These are phyloP conservation scores for Limtongozyma cylindracea DNA, from an alignment of 805 yeast species.

Conservation along the genomic window DNA sequence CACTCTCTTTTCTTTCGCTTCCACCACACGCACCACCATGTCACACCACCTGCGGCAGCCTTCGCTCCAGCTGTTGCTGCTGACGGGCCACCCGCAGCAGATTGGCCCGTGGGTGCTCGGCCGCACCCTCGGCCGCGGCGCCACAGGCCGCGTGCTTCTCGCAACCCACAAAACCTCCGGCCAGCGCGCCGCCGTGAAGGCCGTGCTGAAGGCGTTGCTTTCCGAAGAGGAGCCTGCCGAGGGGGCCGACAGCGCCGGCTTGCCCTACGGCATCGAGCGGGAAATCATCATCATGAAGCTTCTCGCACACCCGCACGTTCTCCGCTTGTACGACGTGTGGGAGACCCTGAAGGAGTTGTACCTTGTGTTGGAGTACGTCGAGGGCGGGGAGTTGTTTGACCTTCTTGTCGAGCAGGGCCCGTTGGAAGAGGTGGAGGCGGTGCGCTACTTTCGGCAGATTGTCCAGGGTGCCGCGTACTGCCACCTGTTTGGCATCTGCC, in stretches of 20 bases:
- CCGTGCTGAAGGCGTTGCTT: constrained; percentile 40
- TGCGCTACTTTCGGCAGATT: constrained; percentile 54
- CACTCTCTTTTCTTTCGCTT: no score
- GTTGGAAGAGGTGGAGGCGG: constrained; percentile 47
- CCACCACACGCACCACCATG: no score
- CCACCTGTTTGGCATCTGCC: constrained; percentile 59
- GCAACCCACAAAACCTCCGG: constrained; percentile 50
- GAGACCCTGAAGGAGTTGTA: constrained; percentile 81
- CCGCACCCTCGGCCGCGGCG: constrained; percentile 57
- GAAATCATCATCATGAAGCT: constrained; percentile 95
- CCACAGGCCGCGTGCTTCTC: constrained; percentile 56
- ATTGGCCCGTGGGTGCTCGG: constrained; percentile 77
- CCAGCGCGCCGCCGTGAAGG: constrained; percentile 63
- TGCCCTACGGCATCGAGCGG: constrained; percentile 90
- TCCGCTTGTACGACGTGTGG: constrained; percentile 93
- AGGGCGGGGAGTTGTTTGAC: constrained; percentile 74
- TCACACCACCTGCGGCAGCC: no score
- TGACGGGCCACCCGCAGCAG: constrained; percentile 14
- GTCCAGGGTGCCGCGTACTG: constrained; percentile 60
- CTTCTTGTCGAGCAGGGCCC: constrained; percentile 48
- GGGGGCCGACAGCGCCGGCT: constrained; percentile 15
- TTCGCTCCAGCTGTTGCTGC: no score
- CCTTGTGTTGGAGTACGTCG: constrained; percentile 58
- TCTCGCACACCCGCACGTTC: constrained; percentile 78
- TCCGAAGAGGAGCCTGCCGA: constrained; percentile 13